A percentile compares a stretch with the other conserved stretches of the same genome.
Evolutionary conservation across 306 rosid genomes (phyloP).

Genomic region (Inga oerstediana): DNA sequence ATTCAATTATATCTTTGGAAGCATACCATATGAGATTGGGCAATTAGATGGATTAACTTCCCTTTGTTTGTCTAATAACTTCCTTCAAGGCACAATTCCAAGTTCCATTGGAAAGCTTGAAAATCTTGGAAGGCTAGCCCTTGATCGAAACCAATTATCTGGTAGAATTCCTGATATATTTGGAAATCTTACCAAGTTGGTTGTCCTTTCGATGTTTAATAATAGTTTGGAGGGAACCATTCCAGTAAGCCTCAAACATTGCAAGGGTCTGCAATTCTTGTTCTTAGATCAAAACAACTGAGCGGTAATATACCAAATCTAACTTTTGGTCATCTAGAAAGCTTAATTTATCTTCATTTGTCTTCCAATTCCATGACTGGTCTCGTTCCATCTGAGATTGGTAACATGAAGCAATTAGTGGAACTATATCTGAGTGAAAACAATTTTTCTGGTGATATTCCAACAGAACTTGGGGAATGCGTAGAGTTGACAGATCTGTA

Average conservation of each 20-base stretch:
- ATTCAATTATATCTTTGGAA: slow-evolving; percentile 5
- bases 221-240: slow-evolving; percentile 23
- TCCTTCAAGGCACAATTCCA: slow-evolving; percentile 30
- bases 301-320: slow-evolving; percentile 22
- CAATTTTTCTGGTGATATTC: slow-evolving; percentile 32
- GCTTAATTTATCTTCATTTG: neutral
- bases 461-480: slow-evolving; percentile 24
- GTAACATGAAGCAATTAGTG: too few species aligned
- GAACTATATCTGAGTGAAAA: neutral
- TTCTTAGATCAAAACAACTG: neutral
- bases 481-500: too few species aligned
- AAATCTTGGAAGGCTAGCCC: neutral
- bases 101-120: slow-evolving; percentile 33
- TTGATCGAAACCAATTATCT: neutral
- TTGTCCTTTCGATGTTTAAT: neutral
- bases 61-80: neutral
- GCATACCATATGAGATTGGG: slow-evolving; percentile 8
- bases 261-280: neutral
- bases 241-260: slow-evolving; percentile 6
- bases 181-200: slow-evolving; percentile 27
- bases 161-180: slow-evolving; percentile 20
- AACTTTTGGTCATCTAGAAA: slow-evolving; percentile 1
- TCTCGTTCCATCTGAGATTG: neutral
- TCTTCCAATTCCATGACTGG: slow-evolving; percentile 25
- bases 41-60: neutral